phyloP scores from a whole-genome alignment of 177 flowering plant genomes.

The Vitis hybrid region DNA sequence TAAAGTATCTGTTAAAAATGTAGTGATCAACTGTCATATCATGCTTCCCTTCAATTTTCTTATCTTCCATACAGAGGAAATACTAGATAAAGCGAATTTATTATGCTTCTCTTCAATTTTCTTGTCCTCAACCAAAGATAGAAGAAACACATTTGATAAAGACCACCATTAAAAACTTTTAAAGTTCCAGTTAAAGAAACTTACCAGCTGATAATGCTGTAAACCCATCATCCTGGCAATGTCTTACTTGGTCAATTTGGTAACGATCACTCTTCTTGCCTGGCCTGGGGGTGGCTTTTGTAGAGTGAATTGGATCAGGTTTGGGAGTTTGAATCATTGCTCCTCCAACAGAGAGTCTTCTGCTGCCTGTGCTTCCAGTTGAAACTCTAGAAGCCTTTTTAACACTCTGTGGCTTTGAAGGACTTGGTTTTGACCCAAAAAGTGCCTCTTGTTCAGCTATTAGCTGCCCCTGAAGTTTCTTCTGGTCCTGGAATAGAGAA shows the following conservation, averaged over 20 bases:
- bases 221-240: conserved; percentile 34
- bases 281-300: conserved; percentile 41
- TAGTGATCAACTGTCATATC: too few species aligned
- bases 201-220: conserved; percentile 42
- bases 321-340: conserved; percentile 60
- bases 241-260: conserved; percentile 18
- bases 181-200: not conserved
- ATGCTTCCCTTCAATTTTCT: not conserved
- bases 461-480: conserved; percentile 71
- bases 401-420: conserved; percentile 61
- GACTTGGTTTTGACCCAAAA: conserved; percentile 90
- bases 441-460: conserved; percentile 72
- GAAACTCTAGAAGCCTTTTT: conserved; percentile 72
- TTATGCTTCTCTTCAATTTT: too few species aligned
- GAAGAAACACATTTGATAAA: too few species aligned
- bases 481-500: conserved; percentile 55
- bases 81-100: too few species aligned
- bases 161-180: too few species aligned
- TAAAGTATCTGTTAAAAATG: too few species aligned
- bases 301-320: conserved; percentile 31
- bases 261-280: conserved; percentile 41
- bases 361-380: conserved; percentile 55
- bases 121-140: too few species aligned
- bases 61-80: not conserved
- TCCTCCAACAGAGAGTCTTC: conserved; percentile 76